Base-by-base conservation (phyloP, 2,329 filamentous ascomycete genomes). In the Colletotrichum nymphaeae region DNA sequence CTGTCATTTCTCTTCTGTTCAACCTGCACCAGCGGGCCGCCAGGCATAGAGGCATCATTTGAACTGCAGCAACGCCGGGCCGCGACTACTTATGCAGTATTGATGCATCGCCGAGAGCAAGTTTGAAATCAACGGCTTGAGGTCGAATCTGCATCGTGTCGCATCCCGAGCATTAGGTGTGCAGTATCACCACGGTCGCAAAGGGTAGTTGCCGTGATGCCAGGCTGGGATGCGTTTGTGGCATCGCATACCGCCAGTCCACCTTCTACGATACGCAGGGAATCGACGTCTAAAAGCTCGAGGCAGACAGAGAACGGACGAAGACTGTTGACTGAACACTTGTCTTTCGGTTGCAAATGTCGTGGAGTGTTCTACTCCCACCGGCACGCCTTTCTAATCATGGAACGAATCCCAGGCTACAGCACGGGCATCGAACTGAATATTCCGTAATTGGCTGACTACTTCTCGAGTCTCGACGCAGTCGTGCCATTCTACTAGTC, bases 311-410 rank as follows among this genome's bases (percentile, higher is more conserved):
- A 93, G 89, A 85, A 83, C 14, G 37, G 83, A 22, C 83, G 42
- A 16, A n/a, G 19, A 49, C 19, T n/a, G 19, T 22, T 93, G 80
- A 83, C 93, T 24, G 90, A 93, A 73, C 83, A 86, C 57, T 87
- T 89, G 67, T 90, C 86, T 1, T 88, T 86, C 69, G 91, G 91
- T 91, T 0, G 91, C 91, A 1, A 88, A 89, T 66, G 91, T 93
- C 67, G 82, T 93, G 63, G 90, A 93, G 79, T 89, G 88, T 19
- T 90, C 11, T 88, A 87, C 30, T 83, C 85, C 0, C 91, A 86
- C 0, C 5, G 83, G 86, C 37, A 90, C 42, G 19, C 42, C 42
- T 6, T 5, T 49, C 42, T 22, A 22, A n/a, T 49, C 42, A 11
- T 11, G 19, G 37, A 42, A 42, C 37, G 37, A 42, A 42, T 42